Base-by-base conservation (phyloP, 352 stramenopile species). In the Globisporangium canariense region DNA sequence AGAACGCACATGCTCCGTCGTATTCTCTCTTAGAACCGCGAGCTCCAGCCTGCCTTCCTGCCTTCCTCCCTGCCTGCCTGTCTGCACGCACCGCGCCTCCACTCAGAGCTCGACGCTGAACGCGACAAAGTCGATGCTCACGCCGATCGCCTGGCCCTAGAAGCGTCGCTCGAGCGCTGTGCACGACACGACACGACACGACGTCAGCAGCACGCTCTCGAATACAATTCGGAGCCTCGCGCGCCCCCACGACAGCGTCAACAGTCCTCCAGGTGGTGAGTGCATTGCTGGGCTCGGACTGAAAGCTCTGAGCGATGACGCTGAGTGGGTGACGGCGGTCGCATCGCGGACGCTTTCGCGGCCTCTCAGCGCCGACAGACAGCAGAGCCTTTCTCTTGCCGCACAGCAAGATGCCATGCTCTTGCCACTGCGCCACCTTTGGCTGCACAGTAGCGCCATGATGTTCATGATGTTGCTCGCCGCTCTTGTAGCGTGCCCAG, bases 101-200 rank as follows among this genome's bases (percentile, higher is more conserved):
- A n/a, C 40, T 55, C 32, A 65, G 20, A 65, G 38, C 16, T 65
- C 36, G 22, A 60, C 50, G n/a, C 60, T 58, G 14, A 60, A 51
- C 20, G 49, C 7, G 8, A 50, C 60, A 46, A 60, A 47, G 34
- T 58, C 60, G 25, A 60, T 32, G 51, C 36, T 34, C 28, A 66
- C 60, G 13, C 40, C 50, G 53, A 60, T 20, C 25, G 50, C 34
- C 3, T 58, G 36, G 47, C 34, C 36, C 20, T 36, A 20, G 14
- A 36, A 58, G 25, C 20, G 20, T 14, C 28, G 38, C n/a, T n/a
- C n/a, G n/a, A n/a, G n/a, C n/a, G n/a, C n/a, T n/a, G n/a, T n/a
- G n/a, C n/a, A n/a, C n/a, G n/a, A n/a, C 36, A 65, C 25, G 60
- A 59, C 36, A 38, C 41, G 18, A 65, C n/a, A 13, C 4, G 60